phyloP scores from a whole-genome alignment of 208 protist genomes.

The Acanthamoeba divionensis region DNA sequence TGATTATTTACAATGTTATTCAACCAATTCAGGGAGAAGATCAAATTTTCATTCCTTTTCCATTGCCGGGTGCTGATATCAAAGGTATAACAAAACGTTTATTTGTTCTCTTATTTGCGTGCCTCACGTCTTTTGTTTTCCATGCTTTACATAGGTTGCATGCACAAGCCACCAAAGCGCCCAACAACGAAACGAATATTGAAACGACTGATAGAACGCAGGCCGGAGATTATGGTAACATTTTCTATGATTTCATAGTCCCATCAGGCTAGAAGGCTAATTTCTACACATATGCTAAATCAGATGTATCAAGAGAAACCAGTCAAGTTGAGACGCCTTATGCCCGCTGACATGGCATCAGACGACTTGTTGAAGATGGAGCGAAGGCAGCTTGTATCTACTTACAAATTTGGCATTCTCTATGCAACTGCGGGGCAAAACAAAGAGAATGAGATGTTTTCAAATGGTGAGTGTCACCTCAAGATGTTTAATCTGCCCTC shows the following conservation, averaged over 20 bases:
- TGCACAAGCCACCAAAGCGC: background rate
- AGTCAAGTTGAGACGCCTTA: background rate
- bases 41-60: no score
- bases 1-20: no score
- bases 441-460: constrained; percentile 72
- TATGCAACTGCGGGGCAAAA: constrained; percentile 61
- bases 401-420: constrained; percentile 77
- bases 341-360: background rate
- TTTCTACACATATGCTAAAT: background rate
- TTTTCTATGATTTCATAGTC: background rate
- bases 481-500: background rate
- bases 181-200: background rate
- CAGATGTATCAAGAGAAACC: no score
- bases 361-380: constrained; percentile 23
- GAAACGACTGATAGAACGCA: background rate
- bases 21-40: no score
- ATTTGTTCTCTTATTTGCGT: no score
- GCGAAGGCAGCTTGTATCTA: background rate
- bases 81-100: no score
- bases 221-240: background rate
- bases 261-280: background rate
- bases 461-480: constrained; percentile 44
- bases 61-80: no score
- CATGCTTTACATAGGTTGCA: no score
- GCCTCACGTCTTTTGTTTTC: no score